Evolutionary conservation across 768 basidiomycete species (phyloP), one percentile per base, ranked within the genome.

Genomic region (Boletus coccyginus): DNA sequence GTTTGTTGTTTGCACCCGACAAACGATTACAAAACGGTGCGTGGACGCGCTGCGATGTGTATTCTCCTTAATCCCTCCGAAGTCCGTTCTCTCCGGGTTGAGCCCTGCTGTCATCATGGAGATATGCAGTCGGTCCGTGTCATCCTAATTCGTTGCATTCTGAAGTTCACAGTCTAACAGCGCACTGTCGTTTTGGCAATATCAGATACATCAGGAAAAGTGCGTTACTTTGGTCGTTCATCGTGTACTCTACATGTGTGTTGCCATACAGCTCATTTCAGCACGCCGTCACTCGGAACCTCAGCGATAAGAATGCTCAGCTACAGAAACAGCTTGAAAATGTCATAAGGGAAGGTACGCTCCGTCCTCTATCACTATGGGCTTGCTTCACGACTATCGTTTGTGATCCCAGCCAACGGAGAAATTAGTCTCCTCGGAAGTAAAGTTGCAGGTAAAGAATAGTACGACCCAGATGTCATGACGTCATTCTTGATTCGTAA

Each of bases 11-110:
- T 94, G 17, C 87, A 89, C 63, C 92, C 92, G 0, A 86, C 90
- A 5, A 94, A 94, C 66, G 92, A 94, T 70, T 94, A 93, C 73
- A 94, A 93, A 75, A 94, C 92, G 47, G 92, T 88, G 72, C 77
- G 77, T 79, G 74, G 71, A 74, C 68, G 55, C 58, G 32, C 45
- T 21, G 45, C 53, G 40, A 35, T 33, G 19, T 52, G 53, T 33
- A 31, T 36, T 43, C 13, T 32, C 39, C 21, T 58, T 59, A 48
- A 57, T 24, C 43, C 40, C 24, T 40, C 32, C 44, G 14, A 60
- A 94, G 91, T 93, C 92, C 19, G 92, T 94, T 56, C 75, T 94
- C 45, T 92, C 92, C 29, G 92, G 92, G 1, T 70, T 94, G 44
- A 83, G 80, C 29, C 92, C 92, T 14, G 81, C 86, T 1, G 81